Evolutionary conservation across 2,329 filamentous ascomycete species (phyloP), one percentile per base, ranked within the genome.

Genomic region (Exophiala viscosa): DNA sequence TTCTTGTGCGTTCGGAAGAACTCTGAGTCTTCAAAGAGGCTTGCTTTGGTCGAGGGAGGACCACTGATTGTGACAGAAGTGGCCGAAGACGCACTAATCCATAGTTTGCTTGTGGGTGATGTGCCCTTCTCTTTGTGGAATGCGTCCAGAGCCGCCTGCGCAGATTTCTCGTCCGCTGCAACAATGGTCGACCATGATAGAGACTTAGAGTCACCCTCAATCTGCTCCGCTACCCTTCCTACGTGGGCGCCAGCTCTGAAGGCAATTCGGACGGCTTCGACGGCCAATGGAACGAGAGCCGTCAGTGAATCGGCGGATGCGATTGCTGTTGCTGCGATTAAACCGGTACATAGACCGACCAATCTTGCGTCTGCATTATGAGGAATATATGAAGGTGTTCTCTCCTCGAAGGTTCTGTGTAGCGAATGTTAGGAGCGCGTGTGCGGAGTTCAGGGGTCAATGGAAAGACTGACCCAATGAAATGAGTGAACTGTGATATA

Each of bases 51-150:
- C 10, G 71, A 70, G 6, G 81, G 81, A 15, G 81, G 80, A 41
- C 79, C 81, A 58, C 79, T 82, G 64, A 84, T 75, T 13, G 80
- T 83, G 50, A 83, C 67, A 34, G 80, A 79, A 70, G 80, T 81
- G 34, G 75, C 74, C 58, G 79, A 81, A 54, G 82, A 74, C 13
- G 80, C 80, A 62, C 80, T 82, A 64, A 83, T 71, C 67, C 82
- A 84, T 2, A 80, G 78, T 57, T 72, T 76, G 51, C 70, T 76
- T 40, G 78, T 75, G 14, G 68, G 67, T 38, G 79, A 69, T 53
- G 81, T 77, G 35, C 70, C 72, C 64, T 70, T 66, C 28, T 60
- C 55, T 50, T 69, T 65, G 14, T 65, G 64, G 15, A 73, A 62
- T 15, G 49, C 53, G 39, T 63, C 60, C 39, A 64, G 51, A 15